phyloP scores from a whole-genome alignment of 73 alveolate species.

The Blepharisma japonicum region DNA sequence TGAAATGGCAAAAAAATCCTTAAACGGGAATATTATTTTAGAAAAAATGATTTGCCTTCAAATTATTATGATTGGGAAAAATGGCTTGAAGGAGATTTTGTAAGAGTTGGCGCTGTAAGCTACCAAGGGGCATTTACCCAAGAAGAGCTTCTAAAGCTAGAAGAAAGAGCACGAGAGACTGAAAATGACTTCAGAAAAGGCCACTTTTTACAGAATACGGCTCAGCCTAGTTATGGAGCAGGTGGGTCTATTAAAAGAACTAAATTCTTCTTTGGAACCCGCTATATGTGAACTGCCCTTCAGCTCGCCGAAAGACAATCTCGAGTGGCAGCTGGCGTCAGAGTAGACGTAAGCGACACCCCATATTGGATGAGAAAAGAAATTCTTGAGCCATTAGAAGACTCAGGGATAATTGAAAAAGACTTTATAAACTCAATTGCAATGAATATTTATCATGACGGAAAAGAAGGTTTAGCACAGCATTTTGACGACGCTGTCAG shows the following conservation, averaged over 20 bases:
- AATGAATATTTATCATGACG: constrained; percentile 82
- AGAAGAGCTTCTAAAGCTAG: constrained; percentile 10
- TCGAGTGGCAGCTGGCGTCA: constrained; percentile 79
- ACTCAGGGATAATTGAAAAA: constrained; percentile 46
- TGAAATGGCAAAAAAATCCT: constrained; percentile 30
- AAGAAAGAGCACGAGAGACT: constrained; percentile 10
- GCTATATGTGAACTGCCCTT: constrained; percentile 82
- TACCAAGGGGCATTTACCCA: constrained; percentile 5
- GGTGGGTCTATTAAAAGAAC: constrained; percentile 65
- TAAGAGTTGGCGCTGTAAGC: constrained; percentile 8
- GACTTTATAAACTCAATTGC: constrained; percentile 78
- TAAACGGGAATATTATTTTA: constrained; percentile 59
- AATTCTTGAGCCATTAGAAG: constrained; percentile 42
- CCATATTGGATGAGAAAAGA: constrained; percentile 66
- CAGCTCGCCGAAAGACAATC: constrained; percentile 73
- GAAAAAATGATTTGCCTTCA: constrained; percentile 60
- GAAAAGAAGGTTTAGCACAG: constrained; percentile 89
- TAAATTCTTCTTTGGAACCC: constrained; percentile 75
- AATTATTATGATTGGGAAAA: constrained; percentile 48
- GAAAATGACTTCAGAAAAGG: constrained; percentile 21
- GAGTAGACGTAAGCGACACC: constrained; percentile 71
- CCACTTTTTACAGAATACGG: constrained; percentile 49
- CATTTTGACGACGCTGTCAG: constrained; percentile 91
- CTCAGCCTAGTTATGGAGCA: constrained; percentile 58
- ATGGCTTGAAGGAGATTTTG: neutral